Conservation (phyloP, 768 basidiomycete species). For the Serendipita sp. region DNA sequence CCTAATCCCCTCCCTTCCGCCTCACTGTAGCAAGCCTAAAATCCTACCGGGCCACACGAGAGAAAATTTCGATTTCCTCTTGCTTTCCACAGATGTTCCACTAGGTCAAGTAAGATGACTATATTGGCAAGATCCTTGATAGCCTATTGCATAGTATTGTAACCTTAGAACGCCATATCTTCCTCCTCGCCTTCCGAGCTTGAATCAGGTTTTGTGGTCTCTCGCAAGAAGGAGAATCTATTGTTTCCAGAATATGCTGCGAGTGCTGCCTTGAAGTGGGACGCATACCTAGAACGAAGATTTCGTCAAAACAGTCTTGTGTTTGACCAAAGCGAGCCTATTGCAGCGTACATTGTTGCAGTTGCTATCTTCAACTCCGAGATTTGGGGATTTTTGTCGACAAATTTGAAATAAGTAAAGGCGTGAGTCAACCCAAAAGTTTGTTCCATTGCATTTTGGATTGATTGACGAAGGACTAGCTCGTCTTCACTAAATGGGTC, state of each 20-base stretch:
- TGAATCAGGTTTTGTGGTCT: background rate
- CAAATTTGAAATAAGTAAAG: background rate
- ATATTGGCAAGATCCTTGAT: too few relatives aligned
- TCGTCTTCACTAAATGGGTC: background rate
- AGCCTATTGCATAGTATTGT: too few relatives aligned
- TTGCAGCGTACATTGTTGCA: too few relatives aligned
- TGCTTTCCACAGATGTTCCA: too few relatives aligned
- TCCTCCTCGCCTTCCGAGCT: background rate
- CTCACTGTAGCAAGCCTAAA: too few relatives aligned
- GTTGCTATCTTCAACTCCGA: background rate
- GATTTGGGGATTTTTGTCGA: background rate
- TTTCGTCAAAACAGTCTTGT: background rate
- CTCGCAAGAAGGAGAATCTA: background rate
- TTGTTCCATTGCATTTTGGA: constrained; percentile 1
- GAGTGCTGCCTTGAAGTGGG: background rate
- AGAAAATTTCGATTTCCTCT: too few relatives aligned
- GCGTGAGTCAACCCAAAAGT: background rate
- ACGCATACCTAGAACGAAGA: background rate
- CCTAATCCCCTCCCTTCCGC: too few relatives aligned
- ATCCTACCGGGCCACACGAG: too few relatives aligned
- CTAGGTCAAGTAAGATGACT: too few relatives aligned
- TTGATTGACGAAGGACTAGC: background rate
- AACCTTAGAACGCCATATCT: too few relatives aligned
- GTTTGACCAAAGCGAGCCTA: too few relatives aligned
- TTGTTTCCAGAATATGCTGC: background rate